Conservation (phyloP, 192 early-diverging fungal species). For the Piromyces sp. region DNA sequence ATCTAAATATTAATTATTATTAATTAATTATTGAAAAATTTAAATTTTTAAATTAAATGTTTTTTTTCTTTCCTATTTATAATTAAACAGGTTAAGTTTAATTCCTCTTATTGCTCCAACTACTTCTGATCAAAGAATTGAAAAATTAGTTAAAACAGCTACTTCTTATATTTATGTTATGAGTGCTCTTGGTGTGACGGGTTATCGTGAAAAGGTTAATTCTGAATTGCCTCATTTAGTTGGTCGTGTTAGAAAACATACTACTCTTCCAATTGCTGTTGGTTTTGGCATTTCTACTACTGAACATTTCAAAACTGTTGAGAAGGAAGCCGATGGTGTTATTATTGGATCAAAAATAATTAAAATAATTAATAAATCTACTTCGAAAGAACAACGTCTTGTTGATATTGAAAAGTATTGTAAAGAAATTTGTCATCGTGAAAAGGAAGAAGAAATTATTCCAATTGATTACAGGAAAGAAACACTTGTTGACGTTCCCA, state of each 20-base stretch:
- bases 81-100: too few relatives aligned
- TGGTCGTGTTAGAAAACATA: constrained; percentile 60
- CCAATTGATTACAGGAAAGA: constrained; percentile 7
- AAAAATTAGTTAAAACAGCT: constrained; percentile 56
- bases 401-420: constrained; percentile 27
- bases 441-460: constrained; percentile 1
- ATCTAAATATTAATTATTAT: too few relatives aligned
- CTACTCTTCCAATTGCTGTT: constrained; percentile 72
- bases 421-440: constrained; percentile 26
- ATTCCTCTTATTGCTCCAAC: constrained; percentile 86
- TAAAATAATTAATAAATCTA: constrained; percentile 47
- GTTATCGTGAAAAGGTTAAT: constrained; percentile 48
- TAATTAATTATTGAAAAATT: too few relatives aligned
- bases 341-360: constrained; percentile 89
- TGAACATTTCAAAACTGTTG: constrained; percentile 74
- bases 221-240: constrained; percentile 52
- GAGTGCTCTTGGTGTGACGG: constrained; percentile 83
- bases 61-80: too few relatives aligned
- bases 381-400: constrained; percentile 14
- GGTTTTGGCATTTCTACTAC: constrained; percentile 88
- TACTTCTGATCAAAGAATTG: constrained; percentile 68
- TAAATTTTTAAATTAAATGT: too few relatives aligned
- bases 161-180: constrained; percentile 95
- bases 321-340: constrained; percentile 79
- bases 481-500: constrained; percentile 5